Base-by-base conservation (phyloP, 495 filamentous ascomycete genomes). In the Astrothelium macrocarpum region DNA sequence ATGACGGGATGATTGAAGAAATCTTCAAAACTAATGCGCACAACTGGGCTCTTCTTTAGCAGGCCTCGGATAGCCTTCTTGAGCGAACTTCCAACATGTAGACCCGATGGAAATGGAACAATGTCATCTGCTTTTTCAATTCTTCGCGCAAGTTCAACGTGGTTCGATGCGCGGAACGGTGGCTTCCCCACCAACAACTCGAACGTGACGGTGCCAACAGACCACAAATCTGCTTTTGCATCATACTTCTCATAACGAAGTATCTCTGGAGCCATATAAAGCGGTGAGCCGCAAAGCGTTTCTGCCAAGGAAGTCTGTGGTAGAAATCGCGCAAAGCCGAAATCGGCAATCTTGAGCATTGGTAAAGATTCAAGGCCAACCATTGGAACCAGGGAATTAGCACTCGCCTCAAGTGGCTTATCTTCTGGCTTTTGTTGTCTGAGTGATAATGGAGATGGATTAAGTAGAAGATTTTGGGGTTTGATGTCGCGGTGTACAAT, bases 251-350 rank as follows among this genome's bases (percentile, higher is more conserved):
- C 92, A 68, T 97, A 98, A 46, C 92, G 85, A 46, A 98, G 82
- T 64, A 98, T 98, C 75, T 98, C 94, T 1, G 94, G 94, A 1
- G 94, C 94, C 94, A 98, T 98, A 75, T 98, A 98, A 28, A 98
- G 80, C 16, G 94, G 94, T n/a, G 94, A 98, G 34, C 94, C 94
- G 73, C 94, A 98, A 5, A 98, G 80, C 2, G 94, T 98, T 72
- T 98, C 94, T 9, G 94, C 94, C 49, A 98, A 79, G 1, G 93
- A 90, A 0, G 93, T 92, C 11, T 87, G 81, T 7, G 93, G 92
- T 56, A 98, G 78, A 53, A 92, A 90, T 59, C 94, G 85, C 60
- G 94, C 94, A 71, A 98, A 98, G 1, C 94, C 94, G 67, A 98
- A 98, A 77, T 98, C 94, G 12, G 94, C 94, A 69, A 98, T 85